These are phyloP conservation scores for Posidonia australis DNA, from an alignment of 106 monocot species.

Conservation along the genomic window DNA sequence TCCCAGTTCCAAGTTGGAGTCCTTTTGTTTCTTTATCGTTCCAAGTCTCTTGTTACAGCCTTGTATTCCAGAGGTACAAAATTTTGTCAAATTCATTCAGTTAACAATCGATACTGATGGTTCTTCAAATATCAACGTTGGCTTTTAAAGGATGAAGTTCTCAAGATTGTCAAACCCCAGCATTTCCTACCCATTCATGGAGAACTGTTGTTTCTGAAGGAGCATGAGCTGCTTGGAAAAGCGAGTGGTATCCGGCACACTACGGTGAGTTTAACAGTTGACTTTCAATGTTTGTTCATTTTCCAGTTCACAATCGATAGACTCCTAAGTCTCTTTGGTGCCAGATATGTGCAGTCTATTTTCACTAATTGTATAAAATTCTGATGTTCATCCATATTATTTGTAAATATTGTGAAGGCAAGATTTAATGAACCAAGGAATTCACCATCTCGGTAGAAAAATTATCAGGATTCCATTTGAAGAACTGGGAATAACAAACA, in stretches of 20 bases:
- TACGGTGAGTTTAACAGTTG: conserved; percentile 42
- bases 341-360: background rate
- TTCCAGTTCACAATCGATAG: background rate
- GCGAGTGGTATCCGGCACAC: conserved; percentile 91
- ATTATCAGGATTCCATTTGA: too few species aligned
- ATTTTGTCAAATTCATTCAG: too few species aligned
- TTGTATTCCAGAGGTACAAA: too few species aligned
- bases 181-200: conserved; percentile 98
- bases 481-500: too few species aligned
- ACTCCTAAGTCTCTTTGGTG: background rate
- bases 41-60: too few species aligned
- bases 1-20: background rate
- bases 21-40: background rate
- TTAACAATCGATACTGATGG: too few species aligned
- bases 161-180: conserved; percentile 93
- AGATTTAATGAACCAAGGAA: too few species aligned
- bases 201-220: conserved; percentile 93
- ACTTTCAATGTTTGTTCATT: background rate
- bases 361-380: too few species aligned
- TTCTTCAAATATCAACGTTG: background rate
- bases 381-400: too few species aligned
- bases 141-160: conserved; percentile 83
- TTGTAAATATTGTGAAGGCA: too few species aligned
- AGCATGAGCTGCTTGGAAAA: conserved; percentile 94
- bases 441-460: too few species aligned